A percentile compares a stretch with the other conserved stretches of the same genome.
Conservation (phyloP, 768 basidiomycete genomes). For the Galerina sulciceps region DNA sequence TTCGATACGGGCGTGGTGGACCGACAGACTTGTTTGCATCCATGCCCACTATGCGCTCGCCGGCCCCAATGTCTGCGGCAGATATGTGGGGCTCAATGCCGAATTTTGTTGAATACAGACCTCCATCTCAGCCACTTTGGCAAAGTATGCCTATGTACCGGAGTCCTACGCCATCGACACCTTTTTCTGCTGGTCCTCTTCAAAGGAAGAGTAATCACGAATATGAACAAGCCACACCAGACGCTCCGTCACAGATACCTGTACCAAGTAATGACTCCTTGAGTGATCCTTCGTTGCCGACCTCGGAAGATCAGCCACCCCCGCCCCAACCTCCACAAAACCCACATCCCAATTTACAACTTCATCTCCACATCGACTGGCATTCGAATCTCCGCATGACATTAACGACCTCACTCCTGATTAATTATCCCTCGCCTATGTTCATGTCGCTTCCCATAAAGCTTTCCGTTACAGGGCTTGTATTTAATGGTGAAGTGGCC, state of each 20-base stretch:
- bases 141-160: conserved; percentile 29
- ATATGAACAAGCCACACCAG: conserved; percentile 15
- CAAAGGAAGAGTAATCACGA: conserved; percentile 19
- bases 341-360: conserved; percentile 75
- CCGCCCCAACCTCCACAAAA: conserved; percentile 32
- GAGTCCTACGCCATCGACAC: conserved; percentile 32
- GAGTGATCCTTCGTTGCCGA: conserved; percentile 24
- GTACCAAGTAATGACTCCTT: conserved; percentile 15
- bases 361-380: conserved; percentile 87
- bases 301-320: conserved; percentile 18
- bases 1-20: conserved; percentile 65
- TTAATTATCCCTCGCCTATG: conserved; percentile 94
- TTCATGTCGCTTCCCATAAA: conserved; percentile 98
- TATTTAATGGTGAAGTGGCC: conserved; percentile 86
- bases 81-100: conserved; percentile 49
- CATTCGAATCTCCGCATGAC: conserved; percentile 87
- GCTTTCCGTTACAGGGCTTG: conserved; percentile 86
- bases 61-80: conserved; percentile 27
- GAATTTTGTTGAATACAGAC: conserved; percentile 40
- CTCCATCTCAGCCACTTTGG: conserved; percentile 27
- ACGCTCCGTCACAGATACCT: conserved; percentile 3
- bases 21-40: conserved; percentile 62
- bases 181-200: conserved; percentile 27
- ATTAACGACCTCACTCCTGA: conserved; percentile 88
- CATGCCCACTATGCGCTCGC: conserved; percentile 50